phyloP scores from a whole-genome alignment of 176 grass and related monocot genomes.

The Carex littledalei region DNA sequence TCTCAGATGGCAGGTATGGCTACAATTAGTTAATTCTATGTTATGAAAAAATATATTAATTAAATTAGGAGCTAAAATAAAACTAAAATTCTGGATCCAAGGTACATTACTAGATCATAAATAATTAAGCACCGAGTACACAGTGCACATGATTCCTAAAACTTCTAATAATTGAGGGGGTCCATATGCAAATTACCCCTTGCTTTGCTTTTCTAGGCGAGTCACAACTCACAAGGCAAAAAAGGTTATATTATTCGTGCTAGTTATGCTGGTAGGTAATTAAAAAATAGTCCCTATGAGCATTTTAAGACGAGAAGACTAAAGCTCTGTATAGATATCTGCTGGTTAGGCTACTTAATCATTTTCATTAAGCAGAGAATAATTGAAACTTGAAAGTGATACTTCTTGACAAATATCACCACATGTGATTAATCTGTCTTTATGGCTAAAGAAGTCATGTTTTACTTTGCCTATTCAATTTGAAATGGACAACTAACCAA shows the following conservation, averaged over 20 bases:
- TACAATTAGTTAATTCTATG: conserved; percentile 38
- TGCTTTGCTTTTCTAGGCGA: not conserved
- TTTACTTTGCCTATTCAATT: conserved; percentile 12
- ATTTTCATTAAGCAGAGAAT: not conserved
- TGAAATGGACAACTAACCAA: conserved; percentile 14
- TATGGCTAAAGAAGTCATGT: conserved; percentile 6
- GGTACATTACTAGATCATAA: not conserved
- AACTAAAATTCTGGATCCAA: not conserved
- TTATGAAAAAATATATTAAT: not conserved
- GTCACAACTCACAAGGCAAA: not conserved
- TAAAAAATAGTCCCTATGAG: not conserved
- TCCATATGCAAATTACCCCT: not conserved
- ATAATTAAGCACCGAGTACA: not conserved
- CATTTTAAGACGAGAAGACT: not conserved
- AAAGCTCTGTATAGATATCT: not conserved
- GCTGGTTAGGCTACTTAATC: not conserved
- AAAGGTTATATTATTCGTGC: not conserved
- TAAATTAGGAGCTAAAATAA: not conserved
- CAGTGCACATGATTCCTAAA: not conserved
- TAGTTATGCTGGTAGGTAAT: not conserved
- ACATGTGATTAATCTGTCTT: not conserved
- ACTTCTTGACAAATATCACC: conserved; percentile 15
- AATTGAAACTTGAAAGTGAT: not conserved
- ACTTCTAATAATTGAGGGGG: conserved; percentile 4
- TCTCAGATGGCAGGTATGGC: conserved; percentile 89